Evolutionary conservation across 163 green algal genomes (phyloP).

Genomic region (Chlorella variabilis): DNA sequence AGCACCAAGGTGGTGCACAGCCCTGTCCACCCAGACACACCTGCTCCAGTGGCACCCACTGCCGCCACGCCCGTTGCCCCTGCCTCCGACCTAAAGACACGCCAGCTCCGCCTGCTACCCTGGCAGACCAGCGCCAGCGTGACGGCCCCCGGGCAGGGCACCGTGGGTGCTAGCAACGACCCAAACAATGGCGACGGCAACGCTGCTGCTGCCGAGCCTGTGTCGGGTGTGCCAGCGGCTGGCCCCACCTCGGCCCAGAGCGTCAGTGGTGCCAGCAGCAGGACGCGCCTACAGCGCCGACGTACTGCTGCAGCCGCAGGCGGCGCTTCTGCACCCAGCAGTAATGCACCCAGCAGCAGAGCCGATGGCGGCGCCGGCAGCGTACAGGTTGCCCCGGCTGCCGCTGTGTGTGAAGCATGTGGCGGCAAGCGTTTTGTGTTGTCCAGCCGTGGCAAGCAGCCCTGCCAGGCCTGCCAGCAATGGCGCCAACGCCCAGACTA

Average conservation of each 20-base stretch:
- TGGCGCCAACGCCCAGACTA: slow-evolving; percentile 40
- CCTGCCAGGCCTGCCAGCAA: slow-evolving; percentile 30
- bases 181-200: background rate
- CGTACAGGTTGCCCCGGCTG: background rate
- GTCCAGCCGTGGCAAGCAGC: slow-evolving; percentile 9
- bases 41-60: background rate
- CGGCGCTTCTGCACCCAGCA: background rate
- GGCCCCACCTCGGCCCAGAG: background rate
- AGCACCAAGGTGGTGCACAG: background rate
- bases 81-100: slow-evolving; percentile 17
- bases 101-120: slow-evolving; percentile 27
- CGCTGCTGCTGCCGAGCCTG: background rate
- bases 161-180: background rate
- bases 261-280: background rate
- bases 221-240: background rate
- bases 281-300: background rate
- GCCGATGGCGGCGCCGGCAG: no score
- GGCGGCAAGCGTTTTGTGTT: no score
- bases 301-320: background rate
- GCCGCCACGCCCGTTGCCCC: slow-evolving; percentile 1
- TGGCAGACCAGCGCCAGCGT: slow-evolving; percentile 18
- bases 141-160: background rate
- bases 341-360: background rate
- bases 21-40: no score
- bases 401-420: background rate